A percentile compares a stretch with the other conserved stretches of the same genome.
Conservation (phyloP, 148 eudicot genomes). For the Dianthus caryophyllus region DNA sequence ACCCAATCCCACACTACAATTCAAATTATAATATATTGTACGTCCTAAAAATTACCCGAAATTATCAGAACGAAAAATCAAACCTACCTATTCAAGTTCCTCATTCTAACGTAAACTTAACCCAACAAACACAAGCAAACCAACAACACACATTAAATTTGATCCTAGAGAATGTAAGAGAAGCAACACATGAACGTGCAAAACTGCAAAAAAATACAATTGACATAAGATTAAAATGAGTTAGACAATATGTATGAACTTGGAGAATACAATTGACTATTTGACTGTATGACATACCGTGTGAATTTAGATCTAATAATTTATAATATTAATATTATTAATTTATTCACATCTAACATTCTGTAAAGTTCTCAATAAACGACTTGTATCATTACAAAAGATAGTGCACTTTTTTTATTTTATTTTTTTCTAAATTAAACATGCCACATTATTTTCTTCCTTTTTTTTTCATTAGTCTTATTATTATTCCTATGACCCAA, state of each 20-base stretch:
- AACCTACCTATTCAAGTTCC: too few relatives aligned
- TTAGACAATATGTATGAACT: too few relatives aligned
- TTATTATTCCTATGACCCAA: too few relatives aligned
- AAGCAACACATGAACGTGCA: neutral
- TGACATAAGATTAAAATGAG: neutral
- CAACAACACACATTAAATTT: neutral
- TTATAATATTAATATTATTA: too few relatives aligned
- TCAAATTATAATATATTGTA: too few relatives aligned
- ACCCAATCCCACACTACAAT: too few relatives aligned
- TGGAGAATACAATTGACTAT: neutral
- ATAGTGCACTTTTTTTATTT: neutral
- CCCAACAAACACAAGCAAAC: too few relatives aligned
- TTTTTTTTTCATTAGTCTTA: neutral
- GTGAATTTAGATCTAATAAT: neutral
- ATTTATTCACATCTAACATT: neutral
- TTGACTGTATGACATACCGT: neutral
- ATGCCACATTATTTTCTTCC: neutral
- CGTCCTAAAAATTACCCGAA: too few relatives aligned
- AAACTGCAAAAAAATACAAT: too few relatives aligned
- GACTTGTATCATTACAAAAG: slow-evolving; percentile 10
- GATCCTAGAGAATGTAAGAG: too few relatives aligned
- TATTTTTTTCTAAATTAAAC: neutral
- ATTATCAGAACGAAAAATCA: too few relatives aligned
- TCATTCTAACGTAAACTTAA: too few relatives aligned
- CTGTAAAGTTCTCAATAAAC: slow-evolving; percentile 11